Evolutionary conservation across 2,329 filamentous ascomycete species (phyloP), one percentile per base, ranked within the genome.

Genomic region (Alternaria angustiovoidea): DNA sequence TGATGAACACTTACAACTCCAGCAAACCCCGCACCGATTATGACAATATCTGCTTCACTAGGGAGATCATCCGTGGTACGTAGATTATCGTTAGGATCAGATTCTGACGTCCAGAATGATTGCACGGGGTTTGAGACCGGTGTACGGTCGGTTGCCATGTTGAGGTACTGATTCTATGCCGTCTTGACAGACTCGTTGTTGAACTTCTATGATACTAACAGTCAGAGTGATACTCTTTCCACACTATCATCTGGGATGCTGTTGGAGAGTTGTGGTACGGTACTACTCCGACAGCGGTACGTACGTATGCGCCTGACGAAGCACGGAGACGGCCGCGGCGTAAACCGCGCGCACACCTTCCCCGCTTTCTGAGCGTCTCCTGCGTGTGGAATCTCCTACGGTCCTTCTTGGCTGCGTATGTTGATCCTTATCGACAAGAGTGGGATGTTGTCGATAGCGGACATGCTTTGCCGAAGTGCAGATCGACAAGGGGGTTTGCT

Each of bases 1-100:
- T 18, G 16, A 30, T 28, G 12, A 7, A 32, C 5, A 32, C 51
- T 32, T n/a, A 34, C 51, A 9, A 54, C 16, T 6, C 12, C 32
- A 20, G 51, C 22, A 36, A 88, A 84, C 38, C 88, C 88, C 7
- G 85, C 85, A 30, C 88, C 88, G 41, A 89, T 77, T 54, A 89
- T 88, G 57, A 89, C 75, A 66, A 76, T 52, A 48, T 55, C 51
- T 26, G 34, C 38, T 7, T 44, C 42, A 6, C 30, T 32, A 7
- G 54, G 38, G 14, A 57, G 47, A 36, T 36, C 18, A 22, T 32
- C n/a, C 16, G 41, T 54, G 34, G 26, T 36, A 18, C 30, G 41
- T 36, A 46, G 22, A 18, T 54, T 14, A 20, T 54, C 51, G 20
- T 44, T 34, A 46, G 28, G 41, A 12, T 36, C 30, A 34, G 39